Evolutionary conservation across 164 flowering plant genomes (phyloP).

Genomic region (Stephania yunnanensis): DNA sequence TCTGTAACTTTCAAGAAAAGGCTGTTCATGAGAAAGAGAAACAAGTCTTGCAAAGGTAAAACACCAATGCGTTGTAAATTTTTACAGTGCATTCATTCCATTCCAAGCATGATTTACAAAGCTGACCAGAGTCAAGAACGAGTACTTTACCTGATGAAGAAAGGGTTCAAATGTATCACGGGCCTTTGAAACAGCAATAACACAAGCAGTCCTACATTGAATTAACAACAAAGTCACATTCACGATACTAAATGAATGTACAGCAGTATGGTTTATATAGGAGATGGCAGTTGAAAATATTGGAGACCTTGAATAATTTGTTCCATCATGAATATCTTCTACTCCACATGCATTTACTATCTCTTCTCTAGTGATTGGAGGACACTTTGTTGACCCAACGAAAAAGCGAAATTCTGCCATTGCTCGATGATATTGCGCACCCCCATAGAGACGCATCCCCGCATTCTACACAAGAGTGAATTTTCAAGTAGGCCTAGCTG

Average conservation of each 20-base stretch:
- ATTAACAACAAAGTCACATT: background rate
- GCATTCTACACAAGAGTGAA: constrained; percentile 53
- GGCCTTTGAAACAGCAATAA: constrained; percentile 96
- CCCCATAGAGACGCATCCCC: constrained; percentile 97
- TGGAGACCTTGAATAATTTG: constrained; percentile 85
- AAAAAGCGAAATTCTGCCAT: constrained; percentile 99
- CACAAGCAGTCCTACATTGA: constrained; percentile 78
- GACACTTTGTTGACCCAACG: constrained; percentile 92
- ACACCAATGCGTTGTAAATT: background rate
- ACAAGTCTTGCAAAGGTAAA: background rate
- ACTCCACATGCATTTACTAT: constrained; percentile 99
- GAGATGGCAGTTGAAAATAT: background rate
- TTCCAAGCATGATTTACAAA: background rate
- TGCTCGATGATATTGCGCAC: constrained; percentile 98
- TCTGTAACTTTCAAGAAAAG: background rate
- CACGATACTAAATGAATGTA: background rate
- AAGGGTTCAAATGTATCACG: constrained; percentile 95
- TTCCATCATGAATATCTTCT: constrained; percentile 97
- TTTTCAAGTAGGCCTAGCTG: background rate
- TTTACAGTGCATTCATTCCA: background rate
- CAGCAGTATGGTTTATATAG: background rate
- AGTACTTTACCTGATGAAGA: constrained; percentile 72
- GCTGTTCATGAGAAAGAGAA: background rate
- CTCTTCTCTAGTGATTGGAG: constrained; percentile 90
- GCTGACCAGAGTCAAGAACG: background rate